A percentile compares a stretch with the other conserved stretches of the same genome.
Evolutionary conservation across 176 grass and related monocot genomes (phyloP).

Genomic region (Triticum monococcum): DNA sequence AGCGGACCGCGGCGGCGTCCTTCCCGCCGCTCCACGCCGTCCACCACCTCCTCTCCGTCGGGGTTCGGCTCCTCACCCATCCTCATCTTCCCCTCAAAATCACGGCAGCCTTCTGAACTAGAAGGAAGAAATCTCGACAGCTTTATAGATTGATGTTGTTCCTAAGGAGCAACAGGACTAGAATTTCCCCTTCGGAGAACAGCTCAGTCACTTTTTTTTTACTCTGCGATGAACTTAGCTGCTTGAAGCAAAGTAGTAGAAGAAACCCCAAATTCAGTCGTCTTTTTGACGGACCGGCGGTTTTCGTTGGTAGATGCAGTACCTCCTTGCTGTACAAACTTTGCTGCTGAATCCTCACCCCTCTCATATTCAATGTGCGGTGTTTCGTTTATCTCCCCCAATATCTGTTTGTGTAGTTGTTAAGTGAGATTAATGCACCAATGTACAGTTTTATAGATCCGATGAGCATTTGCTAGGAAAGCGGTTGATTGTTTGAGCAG

Average conservation of each 20-base stretch:
- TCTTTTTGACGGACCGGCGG: neutral
- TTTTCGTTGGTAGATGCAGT: neutral
- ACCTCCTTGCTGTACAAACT: too few relatives aligned
- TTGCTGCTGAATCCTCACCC: neutral
- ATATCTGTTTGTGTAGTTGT: neutral
- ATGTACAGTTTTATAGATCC: neutral
- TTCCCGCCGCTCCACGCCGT: slow-evolving; percentile 54
- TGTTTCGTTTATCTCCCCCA: neutral
- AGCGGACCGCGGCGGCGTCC: slow-evolving; percentile 26
- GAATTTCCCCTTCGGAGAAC: neutral
- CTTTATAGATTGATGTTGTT: neutral
- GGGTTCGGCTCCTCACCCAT: slow-evolving; percentile 42
- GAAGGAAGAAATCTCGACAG: neutral
- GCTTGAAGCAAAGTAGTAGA: neutral
- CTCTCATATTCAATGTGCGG: neutral
- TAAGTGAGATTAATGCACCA: neutral
- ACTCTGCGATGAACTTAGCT: neutral
- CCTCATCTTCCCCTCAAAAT: neutral
- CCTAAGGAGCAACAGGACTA: neutral
- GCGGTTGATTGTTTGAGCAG: neutral
- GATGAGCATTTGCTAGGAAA: neutral
- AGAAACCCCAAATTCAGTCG: neutral
- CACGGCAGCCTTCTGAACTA: neutral
- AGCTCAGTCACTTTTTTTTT: neutral
- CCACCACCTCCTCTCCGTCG: slow-evolving; percentile 63